Conservation (phyloP, 345 rosid species). For the Salix purpurea region DNA sequence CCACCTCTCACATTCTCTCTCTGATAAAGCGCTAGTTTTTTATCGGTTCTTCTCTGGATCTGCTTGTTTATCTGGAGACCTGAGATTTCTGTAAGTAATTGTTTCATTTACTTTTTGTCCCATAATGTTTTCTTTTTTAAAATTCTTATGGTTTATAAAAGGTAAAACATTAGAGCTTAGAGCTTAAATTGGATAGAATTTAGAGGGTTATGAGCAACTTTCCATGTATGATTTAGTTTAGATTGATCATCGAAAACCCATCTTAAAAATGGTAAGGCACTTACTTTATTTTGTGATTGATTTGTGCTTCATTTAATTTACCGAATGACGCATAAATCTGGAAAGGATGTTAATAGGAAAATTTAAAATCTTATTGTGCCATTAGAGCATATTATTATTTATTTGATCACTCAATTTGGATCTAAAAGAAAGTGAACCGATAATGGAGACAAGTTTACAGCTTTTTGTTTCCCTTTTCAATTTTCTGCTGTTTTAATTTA, state of each 20-base stretch:
- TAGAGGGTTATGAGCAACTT: background rate
- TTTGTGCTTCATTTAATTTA: background rate
- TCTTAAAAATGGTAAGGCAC: background rate
- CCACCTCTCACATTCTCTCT: constrained; percentile 1
- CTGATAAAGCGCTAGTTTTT: background rate
- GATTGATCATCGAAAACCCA: background rate
- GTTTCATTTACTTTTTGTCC: background rate
- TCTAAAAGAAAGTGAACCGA: background rate
- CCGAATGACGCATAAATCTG: background rate
- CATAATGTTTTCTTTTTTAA: background rate
- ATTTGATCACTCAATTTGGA: background rate
- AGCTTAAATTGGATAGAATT: constrained; percentile 1
- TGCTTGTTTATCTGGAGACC: constrained; percentile 6
- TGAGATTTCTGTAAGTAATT: constrained; percentile 13
- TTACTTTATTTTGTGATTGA: background rate
- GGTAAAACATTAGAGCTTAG: background rate
- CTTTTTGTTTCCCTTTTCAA: background rate
- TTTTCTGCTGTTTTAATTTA: background rate
- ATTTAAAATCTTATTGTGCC: background rate
- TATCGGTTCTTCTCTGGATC: background rate
- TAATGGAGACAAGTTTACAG: background rate
- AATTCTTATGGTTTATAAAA: background rate
- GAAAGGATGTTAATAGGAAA: background rate
- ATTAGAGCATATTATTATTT: background rate
- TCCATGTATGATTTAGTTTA: constrained; percentile 10